Base-by-base conservation (phyloP, 768 basidiomycete genomes). In the Trametes maxima region DNA sequence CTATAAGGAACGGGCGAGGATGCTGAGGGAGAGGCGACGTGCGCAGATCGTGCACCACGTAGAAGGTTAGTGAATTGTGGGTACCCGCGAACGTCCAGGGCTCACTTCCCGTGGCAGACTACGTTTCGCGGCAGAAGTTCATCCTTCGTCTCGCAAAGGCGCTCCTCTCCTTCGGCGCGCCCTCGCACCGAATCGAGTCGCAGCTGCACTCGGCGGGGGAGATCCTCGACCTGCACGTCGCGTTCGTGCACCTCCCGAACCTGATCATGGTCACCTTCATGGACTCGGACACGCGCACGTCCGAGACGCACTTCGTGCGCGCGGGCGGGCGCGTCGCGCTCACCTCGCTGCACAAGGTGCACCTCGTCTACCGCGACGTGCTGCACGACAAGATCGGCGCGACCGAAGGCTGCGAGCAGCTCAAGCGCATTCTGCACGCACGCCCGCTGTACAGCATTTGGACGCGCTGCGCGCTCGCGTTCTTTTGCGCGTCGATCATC, bases 141-240 rank as follows among this genome's bases (percentile, higher is more conserved):
- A 80, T 97, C 51, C 77, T 95, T 67, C 88, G 88, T 70, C 82
- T 97, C 24, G 92, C 93, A 2, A 90, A 92, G 71, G 91, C 92
- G 12, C 81, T 98, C 59, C 84, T 98, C 71, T 82, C 87, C n/a
- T 95, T 92, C 72, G 95, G 95, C 19, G 91, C 94, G n/a, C 94
- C 94, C 1, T 94, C 93, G 21, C 95, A 97, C 73, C 83, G 95
- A 19, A 89, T 95, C 64, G 94, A 96, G 75, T 87, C 92, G 0
- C 94, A 95, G 72, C 83, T 98, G 42, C 80, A 81, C 60, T 85
- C 90, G 4, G 93, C 92, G 2, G 88, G 94, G 6, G 77, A 82
- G 12, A 88, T 92, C 58, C 82, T 97, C 16, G 85, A 89, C 35
- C 82, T 92, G 63, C 82, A 88, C 66, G 89, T 90, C 56, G 87